Percentiles rank a stretch among this genome's conserved stretches.
These are phyloP conservation scores for Pythium scleroteichum DNA, from an alignment of 352 stramenopile genomes.

Conservation along the genomic window DNA sequence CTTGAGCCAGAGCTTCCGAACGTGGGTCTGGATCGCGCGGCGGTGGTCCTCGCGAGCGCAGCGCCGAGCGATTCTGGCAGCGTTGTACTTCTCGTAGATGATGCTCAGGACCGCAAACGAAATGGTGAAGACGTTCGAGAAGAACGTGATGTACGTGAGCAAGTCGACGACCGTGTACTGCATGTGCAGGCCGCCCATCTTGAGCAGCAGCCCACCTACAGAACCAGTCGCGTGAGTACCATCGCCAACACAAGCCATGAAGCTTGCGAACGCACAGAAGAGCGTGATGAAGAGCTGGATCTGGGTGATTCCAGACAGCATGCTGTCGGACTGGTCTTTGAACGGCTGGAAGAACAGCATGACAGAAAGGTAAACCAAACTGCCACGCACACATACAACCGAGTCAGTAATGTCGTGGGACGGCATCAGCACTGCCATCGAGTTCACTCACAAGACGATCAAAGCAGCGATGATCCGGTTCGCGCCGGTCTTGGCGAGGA, in stretches of 20 bases:
- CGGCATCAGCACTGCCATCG: no score
- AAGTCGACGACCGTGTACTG: conserved; percentile 41
- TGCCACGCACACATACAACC: conserved; percentile 15
- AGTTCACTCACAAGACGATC: conserved; percentile 57
- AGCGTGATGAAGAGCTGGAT: conserved; percentile 82
- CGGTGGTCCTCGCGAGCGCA: conserved; percentile 47
- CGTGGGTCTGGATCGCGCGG: conserved; percentile 42
- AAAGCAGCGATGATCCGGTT: conserved; percentile 73
- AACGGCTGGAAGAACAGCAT: conserved; percentile 76
- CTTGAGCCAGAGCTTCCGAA: conserved; percentile 56
- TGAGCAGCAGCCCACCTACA: conserved; percentile 63
- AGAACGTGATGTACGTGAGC: conserved; percentile 54
- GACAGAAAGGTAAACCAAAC: conserved; percentile 72
- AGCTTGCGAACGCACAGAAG: conserved; percentile 66
- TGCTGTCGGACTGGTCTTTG: conserved; percentile 60
- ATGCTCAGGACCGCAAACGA: conserved; percentile 54
- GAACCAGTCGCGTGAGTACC: no score
- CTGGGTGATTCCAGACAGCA: conserved; percentile 59
- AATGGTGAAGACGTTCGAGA: conserved; percentile 56
- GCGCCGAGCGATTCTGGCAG: conserved; percentile 26
- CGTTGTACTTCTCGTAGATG: conserved; percentile 57
- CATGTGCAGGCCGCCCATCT: conserved; percentile 60
- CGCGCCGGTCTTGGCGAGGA: conserved; percentile 60
- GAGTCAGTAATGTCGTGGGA: not conserved
- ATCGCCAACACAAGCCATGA: not conserved